phyloP scores from a whole-genome alignment of 192 early-diverging fungal species.

The Entomortierella chlamydospora region DNA sequence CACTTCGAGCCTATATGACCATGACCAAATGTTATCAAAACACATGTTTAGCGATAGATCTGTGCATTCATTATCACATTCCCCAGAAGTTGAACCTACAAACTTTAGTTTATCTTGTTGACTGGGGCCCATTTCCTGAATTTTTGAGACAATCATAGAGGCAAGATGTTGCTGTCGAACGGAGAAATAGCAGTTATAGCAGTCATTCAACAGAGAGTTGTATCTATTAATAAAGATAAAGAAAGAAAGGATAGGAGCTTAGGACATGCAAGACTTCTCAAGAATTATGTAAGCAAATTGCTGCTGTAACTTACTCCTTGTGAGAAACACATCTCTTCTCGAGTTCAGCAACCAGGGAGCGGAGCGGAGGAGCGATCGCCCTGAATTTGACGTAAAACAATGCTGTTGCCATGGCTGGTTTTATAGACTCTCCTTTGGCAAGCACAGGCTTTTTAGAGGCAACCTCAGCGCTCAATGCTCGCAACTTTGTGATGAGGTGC shows the following conservation, averaged over 20 bases:
- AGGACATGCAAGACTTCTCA: no score
- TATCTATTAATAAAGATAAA: slow-evolving; percentile 64
- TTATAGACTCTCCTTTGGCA: slow-evolving; percentile 42
- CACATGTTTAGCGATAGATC: no score
- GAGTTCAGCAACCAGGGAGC: slow-evolving; percentile 77
- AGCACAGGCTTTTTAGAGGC: slow-evolving; percentile 65
- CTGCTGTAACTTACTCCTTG: slow-evolving; percentile 77
- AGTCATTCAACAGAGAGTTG: slow-evolving; percentile 77
- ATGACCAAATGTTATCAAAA: no score
- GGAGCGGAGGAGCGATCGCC: slow-evolving; percentile 69
- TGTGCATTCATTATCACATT: not conserved
- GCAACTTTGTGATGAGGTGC: slow-evolving; percentile 79
- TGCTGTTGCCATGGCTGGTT: slow-evolving; percentile 48
- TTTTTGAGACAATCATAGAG: slow-evolving; percentile 70
- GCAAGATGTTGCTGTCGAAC: slow-evolving; percentile 76
- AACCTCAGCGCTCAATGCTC: slow-evolving; percentile 71
- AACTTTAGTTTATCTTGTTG: slow-evolving; percentile 64
- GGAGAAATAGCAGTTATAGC: slow-evolving; percentile 79
- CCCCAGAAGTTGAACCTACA: slow-evolving; percentile 53
- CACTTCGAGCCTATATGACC: slow-evolving; percentile 70
- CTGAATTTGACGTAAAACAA: slow-evolving; percentile 87
- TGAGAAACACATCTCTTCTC: slow-evolving; percentile 76
- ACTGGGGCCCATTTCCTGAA: slow-evolving; percentile 67
- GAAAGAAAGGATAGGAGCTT: no score
- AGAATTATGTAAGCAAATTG: no score